Base-by-base conservation (phyloP, 305 asterid genomes). In the Fraxinus dipetala region DNA sequence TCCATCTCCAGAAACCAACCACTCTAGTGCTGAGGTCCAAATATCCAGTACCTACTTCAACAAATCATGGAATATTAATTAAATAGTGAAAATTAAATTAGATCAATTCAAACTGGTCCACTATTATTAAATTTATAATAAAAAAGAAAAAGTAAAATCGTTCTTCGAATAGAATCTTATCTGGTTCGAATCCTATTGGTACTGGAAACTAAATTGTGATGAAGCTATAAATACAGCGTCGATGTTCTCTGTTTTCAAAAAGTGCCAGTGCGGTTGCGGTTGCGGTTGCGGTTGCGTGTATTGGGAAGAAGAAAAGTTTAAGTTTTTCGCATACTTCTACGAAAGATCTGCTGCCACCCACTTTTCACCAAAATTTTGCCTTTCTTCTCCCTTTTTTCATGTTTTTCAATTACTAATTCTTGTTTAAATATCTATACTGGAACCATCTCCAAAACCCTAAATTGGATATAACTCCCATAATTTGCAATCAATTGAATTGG, bases 271-370 rank as follows among this genome's bases (percentile, higher is more conserved):
- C 36, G 2, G 31, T 30, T 30, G 31, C 31, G 1, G 31, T 30
- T 36, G 7, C 54, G 2, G n/a, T 2, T 51, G 63, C 63, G n/a
- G 63, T 6, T 16, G 65, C 22, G 65, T n/a, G 65, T 54, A n/a
- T 6, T 5, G 43, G 75, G 75, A 30, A 31, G 75, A 4, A 13
- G 75, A 70, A 31, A 30, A 31, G 5, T n/a, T 54, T 5, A n/a
- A 54, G 59, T n/a, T 54, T 5, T 54, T 54, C 65, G 26, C 24
- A 31, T 5, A 30, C 18, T 31, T 70, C 75, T 18, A 9, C 81
- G 79, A 72, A n/a, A n/a, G 34, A 72, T 36, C 77, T 69, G 38
- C 36, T 28, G 3, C 40, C 34, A 61, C 80, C 85, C 61, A 82
- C 81, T 40, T 20, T 78, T 43, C 85, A 78, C 83, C 54, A 75